phyloP scores from a whole-genome alignment of 2,329 filamentous ascomycete genomes.

The Pyricularia grisea region DNA sequence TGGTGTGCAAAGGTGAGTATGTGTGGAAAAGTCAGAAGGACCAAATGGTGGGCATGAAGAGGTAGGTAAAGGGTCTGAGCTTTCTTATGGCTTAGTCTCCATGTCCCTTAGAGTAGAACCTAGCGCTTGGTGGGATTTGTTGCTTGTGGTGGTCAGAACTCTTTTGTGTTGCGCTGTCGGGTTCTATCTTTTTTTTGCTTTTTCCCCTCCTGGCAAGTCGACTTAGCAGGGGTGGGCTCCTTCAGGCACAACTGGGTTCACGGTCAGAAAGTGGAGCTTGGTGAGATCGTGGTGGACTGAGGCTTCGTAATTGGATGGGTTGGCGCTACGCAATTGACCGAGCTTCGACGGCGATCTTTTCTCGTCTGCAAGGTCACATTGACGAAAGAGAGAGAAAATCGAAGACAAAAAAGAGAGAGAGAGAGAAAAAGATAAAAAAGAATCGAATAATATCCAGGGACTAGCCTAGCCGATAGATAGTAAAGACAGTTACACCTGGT shows the following conservation, averaged over 20 bases:
- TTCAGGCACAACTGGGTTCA: not conserved
- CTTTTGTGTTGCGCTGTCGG: not conserved
- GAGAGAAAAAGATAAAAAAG: no score
- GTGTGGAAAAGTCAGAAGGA: not conserved
- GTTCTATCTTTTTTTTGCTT: not conserved
- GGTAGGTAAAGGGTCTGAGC: not conserved
- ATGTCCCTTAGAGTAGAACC: not conserved
- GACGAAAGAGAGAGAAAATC: not conserved
- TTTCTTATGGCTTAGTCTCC: not conserved
- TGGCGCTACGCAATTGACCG: not conserved
- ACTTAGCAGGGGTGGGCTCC: not conserved
- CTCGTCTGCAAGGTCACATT: not conserved
- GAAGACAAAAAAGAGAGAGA: no score
- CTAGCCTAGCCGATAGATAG: not conserved
- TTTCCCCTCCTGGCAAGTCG: not conserved
- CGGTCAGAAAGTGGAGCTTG: not conserved
- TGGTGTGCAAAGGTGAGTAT: not conserved
- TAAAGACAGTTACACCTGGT: not conserved
- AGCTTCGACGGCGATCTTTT: not conserved
- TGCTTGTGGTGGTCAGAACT: not conserved
- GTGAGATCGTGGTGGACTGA: not conserved
- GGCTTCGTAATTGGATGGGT: not conserved
- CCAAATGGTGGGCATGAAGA: not conserved
- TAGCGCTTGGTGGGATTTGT: not conserved
- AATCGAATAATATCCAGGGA: not conserved